phyloP scores from a whole-genome alignment of 441 rosid genomes.

The Capsella rubella region DNA sequence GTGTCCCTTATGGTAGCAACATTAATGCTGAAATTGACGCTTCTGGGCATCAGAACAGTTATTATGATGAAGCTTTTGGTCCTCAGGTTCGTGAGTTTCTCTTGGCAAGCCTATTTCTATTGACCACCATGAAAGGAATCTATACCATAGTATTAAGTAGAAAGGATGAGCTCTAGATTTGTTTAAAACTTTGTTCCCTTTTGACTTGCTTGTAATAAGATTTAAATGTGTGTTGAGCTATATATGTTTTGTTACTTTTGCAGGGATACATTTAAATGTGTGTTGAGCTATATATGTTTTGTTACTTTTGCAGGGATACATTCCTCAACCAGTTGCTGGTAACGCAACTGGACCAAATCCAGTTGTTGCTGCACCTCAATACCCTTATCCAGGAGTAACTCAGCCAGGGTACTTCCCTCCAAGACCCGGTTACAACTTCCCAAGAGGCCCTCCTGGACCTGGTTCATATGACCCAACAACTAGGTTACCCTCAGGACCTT shows the following conservation, averaged over 20 bases:
- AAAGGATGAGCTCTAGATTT: conserved; percentile 12
- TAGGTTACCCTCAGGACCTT: conserved; percentile 46
- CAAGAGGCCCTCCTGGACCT: conserved; percentile 51
- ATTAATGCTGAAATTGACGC: conserved; percentile 56
- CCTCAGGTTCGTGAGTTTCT: conserved; percentile 64
- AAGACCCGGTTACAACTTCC: conserved; percentile 55
- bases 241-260: not conserved
- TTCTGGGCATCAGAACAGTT: conserved; percentile 57
- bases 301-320: conserved; percentile 53
- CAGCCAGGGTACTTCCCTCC: conserved; percentile 63
- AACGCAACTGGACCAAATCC: conserved; percentile 49
- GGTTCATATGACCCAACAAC: conserved; percentile 41
- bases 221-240: conserved; percentile 1
- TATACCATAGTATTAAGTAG: not conserved
- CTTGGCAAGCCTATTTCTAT: conserved; percentile 16
- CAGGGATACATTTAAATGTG: too few species aligned
- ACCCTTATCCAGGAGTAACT: conserved; percentile 51
- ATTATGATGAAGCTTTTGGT: conserved; percentile 63
- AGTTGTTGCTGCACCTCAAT: conserved; percentile 43
- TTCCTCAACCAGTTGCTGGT: conserved; percentile 47
- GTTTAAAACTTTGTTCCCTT: not conserved
- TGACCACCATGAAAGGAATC: not conserved
- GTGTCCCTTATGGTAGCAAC: conserved; percentile 62
- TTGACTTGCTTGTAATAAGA: conserved; percentile 2
- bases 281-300: not conserved